A percentile compares a stretch with the other conserved stretches of the same genome.
These are phyloP conservation scores for Helminthosporium solani DNA, from an alignment of 2,329 filamentous ascomycete genomes.

Conservation along the genomic window DNA sequence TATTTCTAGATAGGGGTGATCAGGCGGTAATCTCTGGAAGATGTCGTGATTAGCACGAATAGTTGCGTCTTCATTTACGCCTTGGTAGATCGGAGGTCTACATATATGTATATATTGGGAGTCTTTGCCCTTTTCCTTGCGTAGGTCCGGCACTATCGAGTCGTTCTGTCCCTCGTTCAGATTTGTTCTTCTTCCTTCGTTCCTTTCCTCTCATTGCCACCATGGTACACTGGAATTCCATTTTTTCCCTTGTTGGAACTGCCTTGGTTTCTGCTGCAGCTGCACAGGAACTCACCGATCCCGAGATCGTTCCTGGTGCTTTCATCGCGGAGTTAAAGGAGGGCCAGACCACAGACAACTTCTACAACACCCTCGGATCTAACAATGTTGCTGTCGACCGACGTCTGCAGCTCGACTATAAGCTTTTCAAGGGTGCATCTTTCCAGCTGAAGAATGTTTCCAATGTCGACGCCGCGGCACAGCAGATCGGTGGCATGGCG, in stretches of 20 bases:
- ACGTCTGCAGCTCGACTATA: conserved; percentile 9
- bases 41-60: background rate
- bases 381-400: conserved; percentile 7
- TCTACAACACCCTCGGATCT: conserved; percentile 7
- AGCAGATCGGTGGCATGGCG: conserved; percentile 8
- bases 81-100: background rate
- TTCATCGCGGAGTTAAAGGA: conserved; percentile 8
- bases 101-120: background rate
- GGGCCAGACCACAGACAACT: conserved; percentile 2
- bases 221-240: background rate
- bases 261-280: background rate
- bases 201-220: background rate
- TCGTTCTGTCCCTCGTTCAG: background rate
- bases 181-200: background rate
- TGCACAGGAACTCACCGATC: background rate
- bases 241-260: background rate
- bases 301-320: conserved; percentile 7
- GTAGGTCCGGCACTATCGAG: background rate
- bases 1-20: background rate
- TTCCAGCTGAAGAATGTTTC: conserved; percentile 10
- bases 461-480: conserved; percentile 3
- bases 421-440: conserved; percentile 9
- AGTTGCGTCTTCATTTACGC: background rate
- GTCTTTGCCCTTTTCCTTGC: background rate
- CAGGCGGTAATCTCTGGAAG: background rate